Conservation (phyloP, 78 protist species). For the Pigoraptor vietnamica region DNA sequence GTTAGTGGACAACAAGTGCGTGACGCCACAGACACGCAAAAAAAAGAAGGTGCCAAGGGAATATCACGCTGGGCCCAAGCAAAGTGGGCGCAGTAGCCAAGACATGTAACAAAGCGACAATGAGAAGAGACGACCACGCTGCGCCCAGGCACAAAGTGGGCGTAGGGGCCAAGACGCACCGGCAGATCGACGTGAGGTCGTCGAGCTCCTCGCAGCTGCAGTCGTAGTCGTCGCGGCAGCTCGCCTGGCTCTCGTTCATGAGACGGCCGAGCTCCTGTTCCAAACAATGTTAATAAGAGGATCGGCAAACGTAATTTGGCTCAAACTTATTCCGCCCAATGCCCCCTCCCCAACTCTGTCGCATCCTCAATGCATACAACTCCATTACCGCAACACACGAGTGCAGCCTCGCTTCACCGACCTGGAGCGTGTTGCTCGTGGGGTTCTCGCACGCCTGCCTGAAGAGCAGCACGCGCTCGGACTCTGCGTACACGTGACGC, state of each 20-base stretch:
- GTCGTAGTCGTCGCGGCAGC: neutral
- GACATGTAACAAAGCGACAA: neutral
- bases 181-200: neutral
- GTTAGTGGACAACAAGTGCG: neutral
- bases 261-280: neutral
- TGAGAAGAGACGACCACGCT: neutral
- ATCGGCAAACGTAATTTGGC: too few relatives aligned
- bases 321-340: too few relatives aligned
- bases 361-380: too few relatives aligned
- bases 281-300: too few relatives aligned
- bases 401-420: too few relatives aligned
- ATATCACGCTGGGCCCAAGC: neutral
- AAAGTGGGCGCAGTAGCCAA: too few relatives aligned
- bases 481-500: conserved; percentile 8
- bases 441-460: neutral
- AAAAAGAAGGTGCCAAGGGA: too few relatives aligned
- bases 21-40: too few relatives aligned
- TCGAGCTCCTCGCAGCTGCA: conserved; percentile 21
- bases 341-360: too few relatives aligned
- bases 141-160: too few relatives aligned
- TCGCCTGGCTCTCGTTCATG: conserved; percentile 9
- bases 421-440: neutral
- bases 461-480: neutral
- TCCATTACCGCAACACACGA: too few relatives aligned
- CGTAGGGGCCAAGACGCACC: neutral